Base-by-base conservation (phyloP, 352 stramenopile genomes). In the Albugo laibachii region DNA sequence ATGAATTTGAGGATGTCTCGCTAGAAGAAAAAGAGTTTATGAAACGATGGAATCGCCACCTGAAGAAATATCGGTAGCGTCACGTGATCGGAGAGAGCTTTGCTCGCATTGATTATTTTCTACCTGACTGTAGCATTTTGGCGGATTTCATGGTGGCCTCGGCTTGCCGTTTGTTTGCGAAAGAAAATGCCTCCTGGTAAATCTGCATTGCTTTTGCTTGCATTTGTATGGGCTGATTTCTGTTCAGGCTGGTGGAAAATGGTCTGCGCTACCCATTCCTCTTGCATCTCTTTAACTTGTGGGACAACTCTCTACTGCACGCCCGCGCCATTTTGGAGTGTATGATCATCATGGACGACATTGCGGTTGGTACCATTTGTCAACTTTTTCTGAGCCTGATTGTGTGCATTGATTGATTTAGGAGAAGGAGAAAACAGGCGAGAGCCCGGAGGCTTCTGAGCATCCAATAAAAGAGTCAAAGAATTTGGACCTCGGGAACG, bases 41-140 rank as follows among this genome's bases (percentile, higher is more conserved):
- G 79, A 92, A 92, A 61, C 83, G 81, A 55, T 92, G 79, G 79
- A 92, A 92, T 56, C 76, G 76, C 41, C 75, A 87, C 45, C 65
- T 83, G 16, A 83, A 84, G 50, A 63, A 82, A 42, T 72, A 80
- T 50, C 74, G 63, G 73, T 86, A 48, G 3, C 44, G 36, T 27
- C 18, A 36, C 36, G 2, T 24, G 13, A 20, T 19, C 37, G 16
- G 38, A 43, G 3, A 10, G 16, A 24, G 38, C 8, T 10, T 24
- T 10, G 20, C 38, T 43, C 20, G 38, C 38, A 24, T 14, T 14
- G 14, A 14, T 41, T 14, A 41, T 16, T 14, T 16, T 41, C 36
- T 14, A 41, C 14, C 36, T 16, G 16, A 41, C 36, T 41, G 15
- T 49, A 87, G 73, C 48, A 83, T 89, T 57, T 51, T 89, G 20